Percentiles rank a stretch among this genome's conserved stretches.
Evolutionary conservation across 1,284 basidiomycete genomes (phyloP).

Genomic region (Phlebopus sp.): DNA sequence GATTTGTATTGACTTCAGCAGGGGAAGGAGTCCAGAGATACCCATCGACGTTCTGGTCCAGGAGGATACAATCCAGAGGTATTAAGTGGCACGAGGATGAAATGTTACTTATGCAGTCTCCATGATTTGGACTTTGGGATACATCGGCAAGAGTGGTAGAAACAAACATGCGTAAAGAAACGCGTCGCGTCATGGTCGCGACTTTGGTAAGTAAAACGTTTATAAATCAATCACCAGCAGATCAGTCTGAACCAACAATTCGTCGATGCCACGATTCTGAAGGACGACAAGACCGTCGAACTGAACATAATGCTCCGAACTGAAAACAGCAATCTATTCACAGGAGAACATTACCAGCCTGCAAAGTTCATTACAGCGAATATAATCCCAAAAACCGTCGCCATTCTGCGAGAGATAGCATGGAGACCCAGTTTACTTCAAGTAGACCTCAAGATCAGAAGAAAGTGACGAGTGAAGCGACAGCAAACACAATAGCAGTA

Average conservation of each 20-base stretch:
- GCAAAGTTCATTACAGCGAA: too few relatives aligned
- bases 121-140: too few relatives aligned
- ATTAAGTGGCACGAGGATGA: slow-evolving; percentile 2
- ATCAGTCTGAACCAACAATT: too few relatives aligned
- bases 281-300: too few relatives aligned
- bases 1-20: slow-evolving; percentile 88
- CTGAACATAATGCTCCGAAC: too few relatives aligned
- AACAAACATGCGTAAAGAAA: not conserved
- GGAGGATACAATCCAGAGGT: not conserved
- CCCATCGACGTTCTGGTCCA: slow-evolving; percentile 58
- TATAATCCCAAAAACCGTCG: not conserved
- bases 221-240: too few relatives aligned
- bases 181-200: not conserved
- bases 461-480: slow-evolving; percentile 25
- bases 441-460: slow-evolving; percentile 18
- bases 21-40: slow-evolving; percentile 89
- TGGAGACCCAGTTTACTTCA: too few relatives aligned
- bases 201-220: not conserved
- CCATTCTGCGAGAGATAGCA: too few relatives aligned
- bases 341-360: too few relatives aligned
- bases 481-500: slow-evolving; percentile 15
- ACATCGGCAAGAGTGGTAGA: too few relatives aligned
- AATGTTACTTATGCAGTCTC: not conserved
- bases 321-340: too few relatives aligned
- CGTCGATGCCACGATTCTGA: too few relatives aligned